Conservation (phyloP, 2,329 filamentous ascomycete species). For the Penicillium sp. region DNA sequence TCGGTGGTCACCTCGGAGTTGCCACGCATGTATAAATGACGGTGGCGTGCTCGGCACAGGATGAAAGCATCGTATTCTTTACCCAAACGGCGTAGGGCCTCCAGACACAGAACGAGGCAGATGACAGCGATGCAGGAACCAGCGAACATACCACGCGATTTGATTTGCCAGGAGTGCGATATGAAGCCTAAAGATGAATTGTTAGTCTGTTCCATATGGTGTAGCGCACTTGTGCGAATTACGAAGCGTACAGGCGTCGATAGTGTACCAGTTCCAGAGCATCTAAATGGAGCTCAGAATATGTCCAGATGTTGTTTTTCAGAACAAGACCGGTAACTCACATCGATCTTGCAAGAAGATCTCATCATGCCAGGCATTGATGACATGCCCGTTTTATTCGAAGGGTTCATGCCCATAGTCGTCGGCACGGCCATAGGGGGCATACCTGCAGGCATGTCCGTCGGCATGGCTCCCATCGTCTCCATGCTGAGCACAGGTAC, state of each 20-base stretch:
- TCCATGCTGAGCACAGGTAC: slow-evolving; percentile 5
- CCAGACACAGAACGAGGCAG: slow-evolving; percentile 72
- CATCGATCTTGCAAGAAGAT: slow-evolving; percentile 36
- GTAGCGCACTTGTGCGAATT: background rate
- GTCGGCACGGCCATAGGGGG: slow-evolving; percentile 11
- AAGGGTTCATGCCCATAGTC: slow-evolving; percentile 5
- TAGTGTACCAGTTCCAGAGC: slow-evolving; percentile 31
- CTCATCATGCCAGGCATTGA: slow-evolving; percentile 27
- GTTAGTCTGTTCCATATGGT: background rate
- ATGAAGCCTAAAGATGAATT: slow-evolving; percentile 62
- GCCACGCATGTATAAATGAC: slow-evolving; percentile 27
- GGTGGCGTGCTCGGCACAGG: slow-evolving; percentile 54
- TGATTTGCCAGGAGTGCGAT: slow-evolving; percentile 70
- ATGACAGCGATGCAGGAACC: slow-evolving; percentile 79
- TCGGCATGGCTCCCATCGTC: slow-evolving; percentile 13
- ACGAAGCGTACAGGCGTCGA: slow-evolving; percentile 23
- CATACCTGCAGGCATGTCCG: slow-evolving; percentile 6
- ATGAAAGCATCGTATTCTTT: slow-evolving; percentile 75
- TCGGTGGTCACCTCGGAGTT: background rate
- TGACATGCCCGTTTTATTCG: slow-evolving; percentile 2
- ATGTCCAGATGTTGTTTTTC: background rate
- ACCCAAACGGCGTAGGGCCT: slow-evolving; percentile 70
- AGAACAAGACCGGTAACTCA: slow-evolving; percentile 13
- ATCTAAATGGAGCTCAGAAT: slow-evolving; percentile 21
- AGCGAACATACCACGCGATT: slow-evolving; percentile 71